These are phyloP conservation scores for Firmiana major DNA, from an alignment of 345 rosid species.

Conservation along the genomic window DNA sequence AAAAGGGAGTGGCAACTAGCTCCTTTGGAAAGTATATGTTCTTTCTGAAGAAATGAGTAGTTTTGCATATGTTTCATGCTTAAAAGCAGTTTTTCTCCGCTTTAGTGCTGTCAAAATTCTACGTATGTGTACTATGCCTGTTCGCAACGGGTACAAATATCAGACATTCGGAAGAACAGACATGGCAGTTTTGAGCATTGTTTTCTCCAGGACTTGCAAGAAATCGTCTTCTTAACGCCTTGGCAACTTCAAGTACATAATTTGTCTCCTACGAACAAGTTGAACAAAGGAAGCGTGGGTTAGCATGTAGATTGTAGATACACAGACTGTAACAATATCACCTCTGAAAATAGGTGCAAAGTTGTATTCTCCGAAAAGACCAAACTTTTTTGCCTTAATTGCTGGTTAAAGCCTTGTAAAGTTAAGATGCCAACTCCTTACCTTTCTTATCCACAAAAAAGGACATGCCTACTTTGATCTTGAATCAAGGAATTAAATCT, in stretches of 20 bases:
- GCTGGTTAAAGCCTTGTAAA: constrained; percentile 19
- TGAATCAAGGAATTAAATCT: constrained; percentile 8
- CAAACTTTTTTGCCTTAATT: constrained; percentile 13
- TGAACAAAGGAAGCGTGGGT: constrained; percentile 18
- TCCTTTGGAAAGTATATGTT: background rate
- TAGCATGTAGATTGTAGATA: constrained; percentile 9
- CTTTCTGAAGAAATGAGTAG: background rate
- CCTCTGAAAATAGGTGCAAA: background rate
- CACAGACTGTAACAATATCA: background rate
- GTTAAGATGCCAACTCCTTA: background rate
- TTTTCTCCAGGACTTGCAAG: constrained; percentile 12
- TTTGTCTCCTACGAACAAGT: constrained; percentile 19
- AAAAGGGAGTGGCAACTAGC: background rate
- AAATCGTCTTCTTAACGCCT: background rate
- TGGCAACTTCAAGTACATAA: background rate
- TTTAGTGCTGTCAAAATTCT: background rate
- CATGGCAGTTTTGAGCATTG: background rate
- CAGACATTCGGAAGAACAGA: background rate
- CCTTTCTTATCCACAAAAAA: background rate
- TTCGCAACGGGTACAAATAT: background rate
- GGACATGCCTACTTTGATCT: background rate
- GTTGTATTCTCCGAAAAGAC: background rate
- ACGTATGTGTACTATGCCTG: background rate
- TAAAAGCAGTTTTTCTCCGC: background rate
- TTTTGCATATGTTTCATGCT: background rate